Conservation (phyloP, 2,329 filamentous ascomycete genomes). For the Botrytis fabae region DNA sequence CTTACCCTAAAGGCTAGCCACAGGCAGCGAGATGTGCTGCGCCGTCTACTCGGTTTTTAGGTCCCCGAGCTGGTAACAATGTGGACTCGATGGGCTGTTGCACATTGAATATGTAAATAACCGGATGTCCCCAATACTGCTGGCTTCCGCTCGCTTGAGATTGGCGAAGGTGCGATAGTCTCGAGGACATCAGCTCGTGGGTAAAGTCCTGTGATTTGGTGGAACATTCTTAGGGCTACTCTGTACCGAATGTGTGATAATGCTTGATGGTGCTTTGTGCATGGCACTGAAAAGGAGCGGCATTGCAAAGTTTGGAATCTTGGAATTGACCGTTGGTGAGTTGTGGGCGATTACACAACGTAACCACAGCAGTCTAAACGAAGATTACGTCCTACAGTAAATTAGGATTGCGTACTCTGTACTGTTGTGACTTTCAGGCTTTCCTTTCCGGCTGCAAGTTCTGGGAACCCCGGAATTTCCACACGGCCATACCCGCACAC, state of each 20-base stretch:
- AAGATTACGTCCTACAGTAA: conserved; percentile 23
- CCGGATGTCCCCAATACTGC: conserved; percentile 23
- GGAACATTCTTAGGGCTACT: conserved; percentile 8
- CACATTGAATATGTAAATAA: conserved; percentile 22
- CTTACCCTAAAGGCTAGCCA: conserved; percentile 19
- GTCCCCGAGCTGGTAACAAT: conserved; percentile 25
- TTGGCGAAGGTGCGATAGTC: conserved; percentile 23
- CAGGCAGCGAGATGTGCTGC: conserved; percentile 23
- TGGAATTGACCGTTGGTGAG: conserved; percentile 19
- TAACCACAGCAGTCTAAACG: conserved; percentile 21
- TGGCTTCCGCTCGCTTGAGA: conserved; percentile 23
- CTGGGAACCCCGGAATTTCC: conserved; percentile 22
- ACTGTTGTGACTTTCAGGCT: conserved; percentile 22
- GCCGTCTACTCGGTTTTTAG: conserved; percentile 25
- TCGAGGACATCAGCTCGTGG: conserved; percentile 24
- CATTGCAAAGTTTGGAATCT: not conserved
- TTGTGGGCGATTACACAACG: conserved; percentile 14
- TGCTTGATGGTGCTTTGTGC: conserved; percentile 18
- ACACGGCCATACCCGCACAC: conserved; percentile 23
- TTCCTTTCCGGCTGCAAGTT: conserved; percentile 24
- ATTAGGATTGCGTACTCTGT: conserved; percentile 20
- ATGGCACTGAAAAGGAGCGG: not conserved
- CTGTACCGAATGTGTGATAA: conserved; percentile 18
- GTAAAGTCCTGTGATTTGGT: conserved; percentile 7
- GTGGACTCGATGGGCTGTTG: conserved; percentile 22